These are phyloP conservation scores for Chlorella sp. DNA, from an alignment of 139 green algal species.

Conservation along the genomic window DNA sequence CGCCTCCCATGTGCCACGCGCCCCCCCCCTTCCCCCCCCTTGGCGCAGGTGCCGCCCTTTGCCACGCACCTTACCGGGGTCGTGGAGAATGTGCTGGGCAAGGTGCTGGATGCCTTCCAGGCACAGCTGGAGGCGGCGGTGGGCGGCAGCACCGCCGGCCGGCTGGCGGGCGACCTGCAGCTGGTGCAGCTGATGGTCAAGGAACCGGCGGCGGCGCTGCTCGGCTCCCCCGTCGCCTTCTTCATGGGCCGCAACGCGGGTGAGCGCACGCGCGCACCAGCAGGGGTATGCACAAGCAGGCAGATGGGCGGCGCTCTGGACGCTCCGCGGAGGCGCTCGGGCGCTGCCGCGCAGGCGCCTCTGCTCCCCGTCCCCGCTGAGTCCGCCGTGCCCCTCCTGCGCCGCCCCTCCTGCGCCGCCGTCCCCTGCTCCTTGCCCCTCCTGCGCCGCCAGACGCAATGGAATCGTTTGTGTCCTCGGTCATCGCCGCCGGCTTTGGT, in stretches of 20 bases:
- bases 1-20: too few relatives aligned
- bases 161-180: constrained; percentile 30
- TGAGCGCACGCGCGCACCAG: too few relatives aligned
- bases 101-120: constrained; percentile 60
- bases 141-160: constrained; percentile 5
- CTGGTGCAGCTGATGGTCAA: constrained; percentile 60
- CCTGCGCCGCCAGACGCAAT: constrained; percentile 22
- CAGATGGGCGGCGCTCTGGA: too few relatives aligned
- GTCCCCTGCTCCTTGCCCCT: neutral
- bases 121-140: neutral
- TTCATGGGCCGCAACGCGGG: constrained; percentile 44
- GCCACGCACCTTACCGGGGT: constrained; percentile 50
- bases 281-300: too few relatives aligned
- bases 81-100: constrained; percentile 65
- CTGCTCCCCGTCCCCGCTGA: neutral
- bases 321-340: too few relatives aligned
- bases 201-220: constrained; percentile 61
- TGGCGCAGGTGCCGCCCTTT: constrained; percentile 29
- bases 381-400: neutral
- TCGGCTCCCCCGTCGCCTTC: constrained; percentile 47
- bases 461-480: constrained; percentile 37
- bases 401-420: neutral
- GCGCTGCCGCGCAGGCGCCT: too few relatives aligned
- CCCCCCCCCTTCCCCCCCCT: too few relatives aligned
- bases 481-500: constrained; percentile 40